A percentile compares a stretch with the other conserved stretches of the same genome.
phyloP scores from a whole-genome alignment of 257 asterid species.

The Capsicum rhomboideum region DNA sequence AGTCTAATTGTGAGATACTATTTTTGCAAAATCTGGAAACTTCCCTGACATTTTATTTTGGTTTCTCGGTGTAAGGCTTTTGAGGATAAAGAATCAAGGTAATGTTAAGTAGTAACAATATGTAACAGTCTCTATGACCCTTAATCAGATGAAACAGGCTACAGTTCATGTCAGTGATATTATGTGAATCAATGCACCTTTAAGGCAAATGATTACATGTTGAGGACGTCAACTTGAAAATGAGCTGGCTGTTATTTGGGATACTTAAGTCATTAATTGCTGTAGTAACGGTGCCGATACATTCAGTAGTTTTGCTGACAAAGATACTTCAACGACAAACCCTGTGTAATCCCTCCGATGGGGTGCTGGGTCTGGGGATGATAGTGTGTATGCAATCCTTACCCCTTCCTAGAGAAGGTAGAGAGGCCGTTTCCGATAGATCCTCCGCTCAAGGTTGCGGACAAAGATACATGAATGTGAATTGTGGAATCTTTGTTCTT shows the following conservation, averaged over 20 bases:
- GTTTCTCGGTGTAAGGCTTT: neutral
- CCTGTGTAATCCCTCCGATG: too few relatives aligned
- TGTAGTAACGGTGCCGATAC: neutral
- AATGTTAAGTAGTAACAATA: neutral
- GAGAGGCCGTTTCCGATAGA: neutral
- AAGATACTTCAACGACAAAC: neutral
- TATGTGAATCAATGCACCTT: neutral
- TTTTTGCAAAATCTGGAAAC: neutral
- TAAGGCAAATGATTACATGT: neutral
- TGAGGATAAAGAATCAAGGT: neutral
- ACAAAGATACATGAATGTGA: neutral
- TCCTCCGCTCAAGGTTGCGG: neutral
- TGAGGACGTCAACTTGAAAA: neutral
- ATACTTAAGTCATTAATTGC: neutral
- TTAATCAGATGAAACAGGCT: neutral
- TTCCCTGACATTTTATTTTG: neutral
- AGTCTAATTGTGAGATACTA: neutral
- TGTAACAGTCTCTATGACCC: neutral
- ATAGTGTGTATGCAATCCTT: neutral
- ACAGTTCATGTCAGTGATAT: neutral
- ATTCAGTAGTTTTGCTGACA: neutral
- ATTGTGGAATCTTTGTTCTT: neutral
- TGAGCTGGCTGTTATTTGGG: slow-evolving; percentile 1
- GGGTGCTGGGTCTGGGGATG: neutral
- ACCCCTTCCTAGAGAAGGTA: neutral